These are phyloP conservation scores for Arctostaphylos glauca DNA, from an alignment of 148 eudicot species.

Conservation along the genomic window DNA sequence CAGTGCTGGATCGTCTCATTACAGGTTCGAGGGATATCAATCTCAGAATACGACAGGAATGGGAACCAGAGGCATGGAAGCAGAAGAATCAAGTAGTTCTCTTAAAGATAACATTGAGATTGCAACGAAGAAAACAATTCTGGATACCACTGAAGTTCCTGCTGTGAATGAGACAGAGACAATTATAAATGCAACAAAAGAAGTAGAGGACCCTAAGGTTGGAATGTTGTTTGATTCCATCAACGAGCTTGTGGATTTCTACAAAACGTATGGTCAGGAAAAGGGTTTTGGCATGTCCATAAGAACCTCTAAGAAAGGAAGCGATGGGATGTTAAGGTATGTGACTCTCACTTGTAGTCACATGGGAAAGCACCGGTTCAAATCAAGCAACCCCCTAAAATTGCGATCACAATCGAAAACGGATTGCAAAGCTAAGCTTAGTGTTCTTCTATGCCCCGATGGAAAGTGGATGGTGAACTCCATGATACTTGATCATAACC, in stretches of 20 bases:
- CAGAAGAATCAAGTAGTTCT: background rate
- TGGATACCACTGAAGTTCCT: background rate
- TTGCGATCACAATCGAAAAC: conserved; percentile 1
- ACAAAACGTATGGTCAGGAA: background rate
- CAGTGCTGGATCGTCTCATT: no score
- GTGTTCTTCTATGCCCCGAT: background rate
- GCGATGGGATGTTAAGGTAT: background rate
- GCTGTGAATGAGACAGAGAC: background rate
- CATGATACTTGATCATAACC: background rate
- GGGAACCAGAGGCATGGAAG: conserved; percentile 1
- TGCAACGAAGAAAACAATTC: background rate
- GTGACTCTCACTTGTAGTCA: background rate
- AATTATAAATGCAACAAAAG: background rate
- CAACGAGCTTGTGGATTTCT: background rate
- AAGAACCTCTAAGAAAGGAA: background rate
- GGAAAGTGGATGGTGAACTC: background rate
- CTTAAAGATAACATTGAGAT: background rate
- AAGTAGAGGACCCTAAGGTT: background rate
- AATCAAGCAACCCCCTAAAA: background rate
- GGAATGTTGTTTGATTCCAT: conserved; percentile 1
- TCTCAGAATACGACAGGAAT: no score
- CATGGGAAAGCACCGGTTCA: background rate
- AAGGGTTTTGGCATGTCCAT: background rate
- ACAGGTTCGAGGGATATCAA: no score
- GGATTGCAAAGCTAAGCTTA: conserved; percentile 1